A percentile compares a stretch with the other conserved stretches of the same genome.
These are phyloP conservation scores for Trichoderma semiorbis DNA, from an alignment of 2,329 filamentous ascomycete species.

Conservation along the genomic window DNA sequence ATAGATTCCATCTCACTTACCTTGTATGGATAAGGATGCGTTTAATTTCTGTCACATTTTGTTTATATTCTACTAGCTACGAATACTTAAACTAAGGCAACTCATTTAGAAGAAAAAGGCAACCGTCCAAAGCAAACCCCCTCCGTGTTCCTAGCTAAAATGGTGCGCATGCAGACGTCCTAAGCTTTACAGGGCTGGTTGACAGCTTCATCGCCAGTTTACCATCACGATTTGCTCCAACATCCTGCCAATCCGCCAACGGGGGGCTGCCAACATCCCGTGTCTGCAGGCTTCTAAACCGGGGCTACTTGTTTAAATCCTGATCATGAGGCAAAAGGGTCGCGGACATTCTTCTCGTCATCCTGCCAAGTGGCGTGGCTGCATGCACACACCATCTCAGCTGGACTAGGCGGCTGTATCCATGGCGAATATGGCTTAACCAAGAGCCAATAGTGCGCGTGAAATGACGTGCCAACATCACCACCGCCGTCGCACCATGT, in stretches of 20 bases:
- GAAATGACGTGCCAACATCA: conserved; percentile 26
- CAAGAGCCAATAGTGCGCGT: conserved; percentile 7
- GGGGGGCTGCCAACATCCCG: neutral
- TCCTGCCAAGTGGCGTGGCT: conserved; percentile 22
- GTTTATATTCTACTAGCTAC: neutral
- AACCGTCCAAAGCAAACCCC: neutral
- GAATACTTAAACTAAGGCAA: neutral
- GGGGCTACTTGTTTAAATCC: neutral
- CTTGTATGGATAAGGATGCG: neutral
- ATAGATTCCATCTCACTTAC: neutral
- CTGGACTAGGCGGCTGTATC: conserved; percentile 7
- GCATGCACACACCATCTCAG: conserved; percentile 19
- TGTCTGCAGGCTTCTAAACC: neutral
- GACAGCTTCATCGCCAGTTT: neutral
- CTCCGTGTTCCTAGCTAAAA: neutral
- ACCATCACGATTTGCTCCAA: neutral
- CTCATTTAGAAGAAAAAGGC: neutral
- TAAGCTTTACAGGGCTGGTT: neutral
- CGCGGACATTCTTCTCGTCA: neutral
- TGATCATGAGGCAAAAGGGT: neutral
- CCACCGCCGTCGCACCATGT: conserved; percentile 24
- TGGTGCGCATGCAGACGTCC: neutral
- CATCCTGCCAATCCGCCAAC: neutral
- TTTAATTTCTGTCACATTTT: neutral
- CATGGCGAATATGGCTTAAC: neutral